Conservation (phyloP, 441 rosid genomes). For the Pelargonium australe region DNA sequence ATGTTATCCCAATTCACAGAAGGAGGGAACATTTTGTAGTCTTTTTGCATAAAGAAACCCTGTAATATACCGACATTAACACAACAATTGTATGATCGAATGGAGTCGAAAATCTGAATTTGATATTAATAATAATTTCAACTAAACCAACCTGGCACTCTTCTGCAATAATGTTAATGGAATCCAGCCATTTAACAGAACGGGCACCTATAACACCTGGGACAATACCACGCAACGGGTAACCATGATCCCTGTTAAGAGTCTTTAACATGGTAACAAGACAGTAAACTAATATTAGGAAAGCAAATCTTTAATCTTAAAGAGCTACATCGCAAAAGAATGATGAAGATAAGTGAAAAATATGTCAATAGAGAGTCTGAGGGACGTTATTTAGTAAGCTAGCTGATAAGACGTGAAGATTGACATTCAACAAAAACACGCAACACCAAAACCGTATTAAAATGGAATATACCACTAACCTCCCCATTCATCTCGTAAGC, state of each 20-base stretch:
- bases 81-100: neutral
- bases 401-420: neutral
- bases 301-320: neutral
- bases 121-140: neutral
- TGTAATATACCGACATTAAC: constrained; percentile 24
- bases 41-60: constrained; percentile 99
- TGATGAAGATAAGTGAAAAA: neutral
- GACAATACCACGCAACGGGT: constrained; percentile 79
- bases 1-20: constrained; percentile 89
- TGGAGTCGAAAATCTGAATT: neutral
- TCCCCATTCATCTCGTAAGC: constrained; percentile 98
- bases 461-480: constrained; percentile 37
- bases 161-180: constrained; percentile 68
- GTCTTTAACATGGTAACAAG: constrained; percentile 30
- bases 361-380: too few species aligned
- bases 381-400: neutral
- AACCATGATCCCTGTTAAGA: constrained; percentile 94
- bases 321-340: neutral
- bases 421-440: neutral
- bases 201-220: constrained; percentile 99
- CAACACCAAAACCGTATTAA: too few species aligned
- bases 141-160: constrained; percentile 62
- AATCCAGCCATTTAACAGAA: constrained; percentile 95
- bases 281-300: constrained; percentile 21
- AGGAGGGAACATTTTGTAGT: constrained; percentile 98